Evolutionary conservation across 2,329 filamentous ascomycete species (phyloP).

Genomic region (Ampelomyces quisqualis): DNA sequence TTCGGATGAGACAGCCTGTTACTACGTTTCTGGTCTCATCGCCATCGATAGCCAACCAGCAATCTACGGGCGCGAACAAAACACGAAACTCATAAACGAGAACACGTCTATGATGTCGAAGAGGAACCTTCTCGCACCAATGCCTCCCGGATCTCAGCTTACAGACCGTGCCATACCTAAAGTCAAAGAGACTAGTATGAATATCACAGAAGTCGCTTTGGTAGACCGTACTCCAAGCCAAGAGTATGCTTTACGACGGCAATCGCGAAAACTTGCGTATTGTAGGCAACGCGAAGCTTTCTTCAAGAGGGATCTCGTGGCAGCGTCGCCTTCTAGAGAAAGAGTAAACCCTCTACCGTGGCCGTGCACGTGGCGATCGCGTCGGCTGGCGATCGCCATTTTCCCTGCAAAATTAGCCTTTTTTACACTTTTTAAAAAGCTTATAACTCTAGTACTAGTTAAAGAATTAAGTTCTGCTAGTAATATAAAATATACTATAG

Average conservation of each 20-base stretch:
- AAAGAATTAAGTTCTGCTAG: too few species aligned
- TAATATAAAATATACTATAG: too few species aligned
- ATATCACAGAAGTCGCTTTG: background rate
- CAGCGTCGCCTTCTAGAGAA: background rate
- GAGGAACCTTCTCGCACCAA: conserved; percentile 2
- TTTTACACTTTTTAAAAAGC: too few species aligned
- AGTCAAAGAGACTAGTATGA: background rate
- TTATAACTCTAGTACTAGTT: too few species aligned
- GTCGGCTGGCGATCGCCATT: too few species aligned
- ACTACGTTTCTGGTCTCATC: conserved; percentile 3
- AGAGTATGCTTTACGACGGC: conserved; percentile 6
- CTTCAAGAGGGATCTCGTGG: background rate
- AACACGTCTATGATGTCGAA: conserved; percentile 7
- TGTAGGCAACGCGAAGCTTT: conserved; percentile 5
- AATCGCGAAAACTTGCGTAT: conserved; percentile 3
- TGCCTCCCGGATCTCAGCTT: conserved; percentile 4
- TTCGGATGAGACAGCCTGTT: background rate
- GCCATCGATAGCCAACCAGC: conserved; percentile 1
- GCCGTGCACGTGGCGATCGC: too few species aligned
- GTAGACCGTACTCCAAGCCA: conserved; percentile 1
- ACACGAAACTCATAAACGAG: conserved; percentile 1
- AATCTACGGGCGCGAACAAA: background rate
- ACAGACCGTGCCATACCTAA: background rate
- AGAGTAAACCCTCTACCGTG: background rate
- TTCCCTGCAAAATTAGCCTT: too few species aligned